Evolutionary conservation across 2,329 filamentous ascomycete species (phyloP).

Genomic region (Neurospora crassa): DNA sequence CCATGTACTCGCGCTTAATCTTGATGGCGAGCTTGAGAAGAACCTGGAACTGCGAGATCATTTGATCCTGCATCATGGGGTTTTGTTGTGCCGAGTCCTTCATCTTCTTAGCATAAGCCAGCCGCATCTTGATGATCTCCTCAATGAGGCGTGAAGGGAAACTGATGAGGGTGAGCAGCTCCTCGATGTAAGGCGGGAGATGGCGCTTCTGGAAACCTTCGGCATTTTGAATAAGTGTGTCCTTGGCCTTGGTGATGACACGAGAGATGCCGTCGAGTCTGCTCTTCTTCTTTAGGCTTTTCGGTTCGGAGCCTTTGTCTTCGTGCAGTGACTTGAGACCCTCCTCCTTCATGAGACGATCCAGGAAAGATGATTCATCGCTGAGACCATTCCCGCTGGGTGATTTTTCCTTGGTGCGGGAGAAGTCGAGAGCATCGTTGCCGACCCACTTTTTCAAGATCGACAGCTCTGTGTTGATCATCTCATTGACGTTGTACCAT

Average conservation of each 20-base stretch:
- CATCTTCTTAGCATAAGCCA: constrained; percentile 89
- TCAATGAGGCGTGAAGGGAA: constrained; percentile 93
- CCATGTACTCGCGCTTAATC: constrained; percentile 82
- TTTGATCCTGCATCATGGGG: constrained; percentile 89
- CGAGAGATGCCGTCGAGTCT: constrained; percentile 76
- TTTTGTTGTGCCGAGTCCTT: constrained; percentile 90
- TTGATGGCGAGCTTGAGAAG: constrained; percentile 82
- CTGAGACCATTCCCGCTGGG: constrained; percentile 63
- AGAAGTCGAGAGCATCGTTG: constrained; percentile 89
- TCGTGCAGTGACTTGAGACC: constrained; percentile 86
- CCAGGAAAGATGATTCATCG: constrained; percentile 89
- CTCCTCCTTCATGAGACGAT: constrained; percentile 91
- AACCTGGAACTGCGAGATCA: constrained; percentile 95
- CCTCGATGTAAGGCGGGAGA: constrained; percentile 91
- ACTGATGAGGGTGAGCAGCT: constrained; percentile 90
- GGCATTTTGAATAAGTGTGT: constrained; percentile 78
- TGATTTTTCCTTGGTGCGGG: constrained; percentile 60
- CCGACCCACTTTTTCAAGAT: constrained; percentile 95
- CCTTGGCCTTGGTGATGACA: constrained; percentile 90
- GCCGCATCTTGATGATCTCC: constrained; percentile 86
- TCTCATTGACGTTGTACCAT: constrained; percentile 94
- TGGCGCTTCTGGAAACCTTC: constrained; percentile 79
- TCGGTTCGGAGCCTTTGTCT: constrained; percentile 39
- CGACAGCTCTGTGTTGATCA: constrained; percentile 89
- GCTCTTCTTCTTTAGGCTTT: constrained; percentile 47